Base-by-base conservation (phyloP, 768 basidiomycete genomes). In the Mycena indigotica region DNA sequence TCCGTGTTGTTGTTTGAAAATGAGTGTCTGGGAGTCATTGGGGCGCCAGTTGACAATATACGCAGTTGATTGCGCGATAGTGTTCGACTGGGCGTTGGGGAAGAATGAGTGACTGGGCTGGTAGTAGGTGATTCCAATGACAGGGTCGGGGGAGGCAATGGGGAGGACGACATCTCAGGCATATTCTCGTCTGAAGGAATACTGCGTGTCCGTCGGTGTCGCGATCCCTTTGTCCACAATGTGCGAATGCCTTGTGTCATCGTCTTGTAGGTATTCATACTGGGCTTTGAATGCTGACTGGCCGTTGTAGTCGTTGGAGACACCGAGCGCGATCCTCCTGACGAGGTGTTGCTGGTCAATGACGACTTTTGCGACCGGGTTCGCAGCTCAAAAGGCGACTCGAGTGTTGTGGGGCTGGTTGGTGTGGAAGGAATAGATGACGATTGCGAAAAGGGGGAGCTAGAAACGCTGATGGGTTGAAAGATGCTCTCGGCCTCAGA, bases 401-500 rank as follows among this genome's bases (percentile, higher is more conserved):
- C 58, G 40, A 55, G 28, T 19, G 35, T 48, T 57, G 58, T 48
- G 57, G 58, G 32, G 45, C 53, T 50, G 57, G 58, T 57, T 28
- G 50, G 56, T 35, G 29, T 50, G 39, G 64, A 68, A 21, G 70
- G 71, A 50, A 62, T 64, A 19, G 77, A 73, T 26, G 73, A 71
- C 62, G 73, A 75, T 45, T 76, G 72, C 28, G 78, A 76, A 50
- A 73, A 53, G 58, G 78, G 71, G 17, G 80, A 77, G 32, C 76
- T 70, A 15, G 75, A 66, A 29, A 52, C 46, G 50, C 65, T n/a
- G n/a, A n/a, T 62, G 23, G 62, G 60, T 24, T 62, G 57, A 49
- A 66, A 58, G 26, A 64, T 55, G 38, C 54, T 67, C 3, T 70
- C 70, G 17, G 57, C 67, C 41, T 72, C 68, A 17, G 72, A 65